phyloP scores from a whole-genome alignment of 192 early-diverging fungal genomes.

The Oehlia diaphana region DNA sequence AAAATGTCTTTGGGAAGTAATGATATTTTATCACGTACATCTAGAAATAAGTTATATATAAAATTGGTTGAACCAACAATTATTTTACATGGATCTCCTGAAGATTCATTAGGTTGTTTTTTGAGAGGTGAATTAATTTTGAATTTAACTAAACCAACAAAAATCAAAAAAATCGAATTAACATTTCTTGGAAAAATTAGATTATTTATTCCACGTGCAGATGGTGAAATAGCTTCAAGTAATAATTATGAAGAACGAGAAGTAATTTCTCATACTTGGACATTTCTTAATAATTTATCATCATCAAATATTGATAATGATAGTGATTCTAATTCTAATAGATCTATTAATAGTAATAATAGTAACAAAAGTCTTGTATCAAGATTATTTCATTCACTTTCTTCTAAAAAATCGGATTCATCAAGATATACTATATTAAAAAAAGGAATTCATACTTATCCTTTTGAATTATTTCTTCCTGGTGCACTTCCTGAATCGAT shows the following conservation, averaged over 20 bases:
- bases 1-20: too few relatives aligned
- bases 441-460: constrained; percentile 25
- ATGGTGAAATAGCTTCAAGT: neutral
- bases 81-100: neutral
- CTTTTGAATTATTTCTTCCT: constrained; percentile 35
- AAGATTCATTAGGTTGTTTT: constrained; percentile 16
- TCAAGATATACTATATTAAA: neutral
- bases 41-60: neutral
- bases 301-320: neutral
- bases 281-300: neutral
- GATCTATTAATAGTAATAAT: neutral
- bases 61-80: constrained; percentile 6
- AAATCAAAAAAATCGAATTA: constrained; percentile 16
- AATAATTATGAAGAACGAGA: neutral
- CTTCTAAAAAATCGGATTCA: neutral
- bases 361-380: neutral
- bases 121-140: constrained; percentile 21
- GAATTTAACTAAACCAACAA: constrained; percentile 10
- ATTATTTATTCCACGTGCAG: neutral
- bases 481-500: constrained; percentile 36
- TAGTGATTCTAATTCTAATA: neutral
- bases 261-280: constrained; percentile 16
- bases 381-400: neutral
- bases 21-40: neutral
- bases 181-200: constrained; percentile 10